Evolutionary conservation across 2,329 filamentous ascomycete genomes (phyloP).

Genomic region (Knoxdaviesia capensis): DNA sequence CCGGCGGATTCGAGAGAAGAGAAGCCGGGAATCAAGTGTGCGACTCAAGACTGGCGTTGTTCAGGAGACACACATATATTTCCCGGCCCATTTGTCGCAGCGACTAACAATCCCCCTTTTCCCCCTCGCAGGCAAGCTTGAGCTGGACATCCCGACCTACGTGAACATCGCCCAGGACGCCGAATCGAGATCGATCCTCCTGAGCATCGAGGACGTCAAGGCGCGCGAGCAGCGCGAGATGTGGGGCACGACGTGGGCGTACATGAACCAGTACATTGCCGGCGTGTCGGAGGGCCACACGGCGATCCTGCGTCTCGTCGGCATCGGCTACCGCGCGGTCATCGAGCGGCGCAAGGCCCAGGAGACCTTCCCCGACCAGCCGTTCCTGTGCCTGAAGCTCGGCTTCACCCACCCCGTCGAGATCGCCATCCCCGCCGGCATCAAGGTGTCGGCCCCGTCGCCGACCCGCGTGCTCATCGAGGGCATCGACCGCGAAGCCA

Average conservation of each 20-base stretch:
- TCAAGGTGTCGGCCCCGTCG: slow-evolving; percentile 74
- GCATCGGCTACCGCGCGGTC: slow-evolving; percentile 87
- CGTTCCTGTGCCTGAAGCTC: slow-evolving; percentile 84
- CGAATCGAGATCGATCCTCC: slow-evolving; percentile 37
- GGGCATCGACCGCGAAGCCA: slow-evolving; percentile 64
- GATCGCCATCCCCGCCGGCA: slow-evolving; percentile 59
- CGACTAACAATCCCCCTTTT: background rate
- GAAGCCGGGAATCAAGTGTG: too few species aligned
- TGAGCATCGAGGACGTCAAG: slow-evolving; percentile 50
- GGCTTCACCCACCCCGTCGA: slow-evolving; percentile 95
- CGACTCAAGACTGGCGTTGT: too few species aligned
- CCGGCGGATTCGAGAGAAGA: too few species aligned
- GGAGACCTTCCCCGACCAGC: slow-evolving; percentile 59
- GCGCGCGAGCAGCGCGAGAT: slow-evolving; percentile 69
- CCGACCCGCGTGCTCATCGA: slow-evolving; percentile 83
- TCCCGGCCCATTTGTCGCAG: too few species aligned
- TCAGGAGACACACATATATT: too few species aligned
- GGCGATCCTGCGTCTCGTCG: slow-evolving; percentile 77
- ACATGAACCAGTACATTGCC: slow-evolving; percentile 75
- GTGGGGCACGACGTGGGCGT: slow-evolving; percentile 90
- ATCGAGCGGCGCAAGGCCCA: slow-evolving; percentile 57
- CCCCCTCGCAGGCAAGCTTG: slow-evolving; percentile 42
- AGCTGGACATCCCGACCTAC: slow-evolving; percentile 61
- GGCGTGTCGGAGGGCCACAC: slow-evolving; percentile 95
- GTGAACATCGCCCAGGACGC: slow-evolving; percentile 50